Base-by-base conservation (phyloP, 1,284 basidiomycete genomes). In the Ganoderma boninense region DNA sequence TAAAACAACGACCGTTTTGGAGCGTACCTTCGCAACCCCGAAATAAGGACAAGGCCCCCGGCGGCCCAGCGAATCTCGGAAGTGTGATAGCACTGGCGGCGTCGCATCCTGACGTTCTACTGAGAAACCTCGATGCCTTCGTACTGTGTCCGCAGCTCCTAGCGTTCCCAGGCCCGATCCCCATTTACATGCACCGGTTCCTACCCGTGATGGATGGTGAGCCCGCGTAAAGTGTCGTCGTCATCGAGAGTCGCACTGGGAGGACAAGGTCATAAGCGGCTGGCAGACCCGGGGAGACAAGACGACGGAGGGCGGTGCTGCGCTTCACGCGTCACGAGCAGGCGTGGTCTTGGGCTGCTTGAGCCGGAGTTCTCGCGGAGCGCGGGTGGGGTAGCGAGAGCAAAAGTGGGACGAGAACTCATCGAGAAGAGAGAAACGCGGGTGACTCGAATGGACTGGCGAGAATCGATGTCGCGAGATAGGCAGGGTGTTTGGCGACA, bases 401-500 rank as follows among this genome's bases (percentile, higher is more conserved):
- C 23, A 23, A 60, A 40, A 40, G 40, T 43, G 60, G 60, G 60
- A 62, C 60, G 60, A 62, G 60, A 62, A 60, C 60, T 40, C 8
- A 40, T 43, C 60, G 38, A 26, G 60, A 29, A 38, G 38, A 44
- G 40, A 43, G 60, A 62, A n/a, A 40, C 14, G 60, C 42, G 60
- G 42, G 42, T 62, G 60, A 62, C 60, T 43, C 8, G 60, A 26
- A 43, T 62, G 60, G 60, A 42, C 13, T 62, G 60, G 40, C 60
- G 42, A 62, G 60, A 23, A 70, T 71, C 69, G 73, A 74, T 74
- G 70, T 60, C 43, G 68, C 68, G 64, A 64, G 73, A 71, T 71
- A 74, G 66, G 70, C 62, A 71, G 64, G 63, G 54, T 43, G 42
- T 49, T 66, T 69, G 65, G 70, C 73, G 67, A 71, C 60, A 52